These are phyloP conservation scores for Aspergillus alliaceus DNA, from an alignment of 2,329 filamentous ascomycete species.

Conservation along the genomic window DNA sequence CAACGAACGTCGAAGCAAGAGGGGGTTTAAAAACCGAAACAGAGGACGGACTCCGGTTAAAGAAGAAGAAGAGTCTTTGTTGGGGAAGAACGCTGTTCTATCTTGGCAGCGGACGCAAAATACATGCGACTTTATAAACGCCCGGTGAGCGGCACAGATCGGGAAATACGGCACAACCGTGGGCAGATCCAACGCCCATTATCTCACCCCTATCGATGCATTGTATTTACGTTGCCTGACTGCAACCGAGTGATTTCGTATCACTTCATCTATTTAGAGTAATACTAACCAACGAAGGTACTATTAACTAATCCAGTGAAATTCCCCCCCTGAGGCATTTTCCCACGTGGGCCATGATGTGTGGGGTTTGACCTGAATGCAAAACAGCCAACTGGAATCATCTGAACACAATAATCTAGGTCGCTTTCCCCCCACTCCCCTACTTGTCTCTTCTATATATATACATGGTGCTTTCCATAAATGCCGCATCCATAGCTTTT, in stretches of 20 bases:
- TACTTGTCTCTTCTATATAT: constrained; percentile 2
- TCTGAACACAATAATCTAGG: neutral
- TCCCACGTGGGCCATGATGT: neutral
- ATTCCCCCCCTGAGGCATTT: neutral
- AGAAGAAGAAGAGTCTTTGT: neutral
- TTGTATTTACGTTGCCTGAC: neutral
- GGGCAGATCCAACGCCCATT: neutral
- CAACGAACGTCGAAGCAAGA: neutral
- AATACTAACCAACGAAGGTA: too few relatives aligned
- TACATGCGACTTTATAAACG: neutral
- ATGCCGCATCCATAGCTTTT: neutral
- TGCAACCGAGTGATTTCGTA: neutral
- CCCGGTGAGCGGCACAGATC: neutral
- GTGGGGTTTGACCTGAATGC: neutral
- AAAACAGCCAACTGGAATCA: neutral
- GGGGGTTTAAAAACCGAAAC: neutral
- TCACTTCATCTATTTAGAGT: neutral
- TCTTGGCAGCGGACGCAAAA: neutral
- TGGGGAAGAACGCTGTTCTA: neutral
- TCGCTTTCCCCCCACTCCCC: neutral
- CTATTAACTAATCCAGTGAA: neutral
- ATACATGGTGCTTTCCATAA: neutral
- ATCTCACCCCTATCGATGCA: neutral
- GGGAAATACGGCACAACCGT: neutral
- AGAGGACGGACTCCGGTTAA: neutral